phyloP scores from a whole-genome alignment of 306 rosid species.

The Ormosia emarginata region DNA sequence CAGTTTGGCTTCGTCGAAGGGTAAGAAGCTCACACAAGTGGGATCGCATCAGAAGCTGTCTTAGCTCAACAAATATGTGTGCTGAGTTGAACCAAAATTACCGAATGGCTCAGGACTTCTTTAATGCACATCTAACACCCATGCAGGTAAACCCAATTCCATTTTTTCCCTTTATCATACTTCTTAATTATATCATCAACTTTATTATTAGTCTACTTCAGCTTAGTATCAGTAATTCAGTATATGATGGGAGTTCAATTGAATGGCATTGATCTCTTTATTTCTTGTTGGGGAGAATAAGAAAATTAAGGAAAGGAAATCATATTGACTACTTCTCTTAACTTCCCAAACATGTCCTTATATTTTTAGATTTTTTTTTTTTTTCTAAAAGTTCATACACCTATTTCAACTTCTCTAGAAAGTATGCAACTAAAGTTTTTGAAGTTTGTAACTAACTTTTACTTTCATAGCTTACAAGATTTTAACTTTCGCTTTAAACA shows the following conservation, averaged over 20 bases:
- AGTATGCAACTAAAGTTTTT: not conserved
- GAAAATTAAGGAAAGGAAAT: not conserved
- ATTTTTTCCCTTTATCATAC: not conserved
- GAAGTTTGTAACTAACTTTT: not conserved
- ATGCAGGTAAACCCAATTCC: constrained; percentile 48
- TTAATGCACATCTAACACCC: constrained; percentile 62
- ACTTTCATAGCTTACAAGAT: not conserved
- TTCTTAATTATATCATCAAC: not conserved
- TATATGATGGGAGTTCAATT: no score
- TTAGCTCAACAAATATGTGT: constrained; percentile 56
- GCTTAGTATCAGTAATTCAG: no score
- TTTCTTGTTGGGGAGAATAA: no score
- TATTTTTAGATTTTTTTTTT: not conserved
- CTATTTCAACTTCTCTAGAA: not conserved
- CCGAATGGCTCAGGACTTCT: constrained; percentile 78
- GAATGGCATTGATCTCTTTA: no score
- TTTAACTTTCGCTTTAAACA: not conserved
- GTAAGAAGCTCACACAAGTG: constrained; percentile 62
- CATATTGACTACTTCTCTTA: not conserved
- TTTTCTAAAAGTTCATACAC: not conserved
- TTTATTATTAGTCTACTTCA: not conserved
- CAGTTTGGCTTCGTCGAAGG: constrained; percentile 64
- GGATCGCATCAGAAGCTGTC: constrained; percentile 69
- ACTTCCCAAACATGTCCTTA: not conserved
- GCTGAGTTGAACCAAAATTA: constrained; percentile 64